Percentiles rank a stretch among this genome's conserved stretches.
phyloP scores from a whole-genome alignment of 768 basidiomycete species.

The Gymnopilus junonius region DNA sequence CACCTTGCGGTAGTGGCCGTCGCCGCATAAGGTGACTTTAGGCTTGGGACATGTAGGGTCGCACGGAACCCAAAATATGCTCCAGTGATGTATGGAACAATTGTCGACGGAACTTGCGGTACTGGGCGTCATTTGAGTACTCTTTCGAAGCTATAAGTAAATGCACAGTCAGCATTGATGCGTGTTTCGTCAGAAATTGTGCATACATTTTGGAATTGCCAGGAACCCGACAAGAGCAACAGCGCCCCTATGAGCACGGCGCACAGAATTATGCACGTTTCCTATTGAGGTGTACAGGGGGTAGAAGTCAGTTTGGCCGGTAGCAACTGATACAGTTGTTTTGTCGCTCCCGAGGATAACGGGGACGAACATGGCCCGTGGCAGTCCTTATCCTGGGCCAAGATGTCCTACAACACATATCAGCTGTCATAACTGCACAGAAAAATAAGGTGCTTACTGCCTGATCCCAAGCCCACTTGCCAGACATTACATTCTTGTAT shows the following conservation, averaged over 20 bases:
- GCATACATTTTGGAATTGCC: slow-evolving; percentile 17
- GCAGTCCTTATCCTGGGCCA: slow-evolving; percentile 12
- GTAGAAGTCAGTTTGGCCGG: slow-evolving; percentile 14
- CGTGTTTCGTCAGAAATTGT: background rate
- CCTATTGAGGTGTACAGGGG: slow-evolving; percentile 15
- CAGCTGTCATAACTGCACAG: background rate
- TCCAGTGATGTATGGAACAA: slow-evolving; percentile 34
- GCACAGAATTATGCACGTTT: slow-evolving; percentile 13
- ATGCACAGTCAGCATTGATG: background rate
- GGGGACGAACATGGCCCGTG: slow-evolving; percentile 21
- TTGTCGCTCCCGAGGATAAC: slow-evolving; percentile 25
- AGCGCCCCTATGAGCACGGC: slow-evolving; percentile 11
- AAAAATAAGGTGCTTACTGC: slow-evolving; percentile 18
- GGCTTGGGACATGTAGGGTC: slow-evolving; percentile 32
- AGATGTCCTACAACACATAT: slow-evolving; percentile 5
- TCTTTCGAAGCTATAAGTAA: background rate
- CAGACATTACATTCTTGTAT: slow-evolving; percentile 36
- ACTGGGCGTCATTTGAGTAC: slow-evolving; percentile 1
- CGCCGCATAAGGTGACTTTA: slow-evolving; percentile 26
- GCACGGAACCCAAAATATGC: slow-evolving; percentile 24
- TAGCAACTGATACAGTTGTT: slow-evolving; percentile 19
- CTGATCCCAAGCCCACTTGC: slow-evolving; percentile 36
- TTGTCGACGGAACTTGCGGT: slow-evolving; percentile 31
- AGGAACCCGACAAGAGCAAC: slow-evolving; percentile 12
- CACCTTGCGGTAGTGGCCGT: slow-evolving; percentile 24